Evolutionary conservation across 257 asterid species (phyloP).

Genomic region (Eustoma russellianum): DNA sequence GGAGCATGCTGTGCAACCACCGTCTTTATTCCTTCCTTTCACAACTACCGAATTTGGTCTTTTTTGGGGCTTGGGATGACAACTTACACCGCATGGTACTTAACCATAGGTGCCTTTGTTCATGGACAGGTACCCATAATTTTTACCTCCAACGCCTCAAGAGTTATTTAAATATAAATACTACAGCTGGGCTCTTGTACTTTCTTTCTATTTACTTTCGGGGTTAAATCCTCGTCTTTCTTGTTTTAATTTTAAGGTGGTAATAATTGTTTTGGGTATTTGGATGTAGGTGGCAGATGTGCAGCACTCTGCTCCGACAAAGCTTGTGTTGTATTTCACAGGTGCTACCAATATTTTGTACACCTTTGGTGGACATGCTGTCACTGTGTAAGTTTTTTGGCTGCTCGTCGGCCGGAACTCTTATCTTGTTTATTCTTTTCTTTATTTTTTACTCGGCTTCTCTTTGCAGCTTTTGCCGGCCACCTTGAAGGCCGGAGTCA

Average conservation of each 20-base stretch:
- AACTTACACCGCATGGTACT: conserved; percentile 93
- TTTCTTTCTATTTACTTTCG: not conserved
- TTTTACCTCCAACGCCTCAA: conserved; percentile 1
- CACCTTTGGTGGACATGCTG: conserved; percentile 99
- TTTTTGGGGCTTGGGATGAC: conserved; percentile 97
- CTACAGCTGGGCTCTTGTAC: too few species aligned
- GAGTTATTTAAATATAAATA: too few species aligned
- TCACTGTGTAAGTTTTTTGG: conserved; percentile 66
- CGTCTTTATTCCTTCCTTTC: conserved; percentile 93
- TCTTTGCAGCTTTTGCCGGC: conserved; percentile 80
- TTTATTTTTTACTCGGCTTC: conserved; percentile 37
- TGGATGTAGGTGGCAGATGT: conserved; percentile 52
- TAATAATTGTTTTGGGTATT: conserved; percentile 1
- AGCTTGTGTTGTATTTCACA: conserved; percentile 76
- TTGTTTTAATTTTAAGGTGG: not conserved
- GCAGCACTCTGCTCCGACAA: conserved; percentile 65
- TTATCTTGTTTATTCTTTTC: conserved; percentile 13
- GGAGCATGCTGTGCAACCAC: conserved; percentile 99
- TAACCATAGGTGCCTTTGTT: conserved; percentile 60
- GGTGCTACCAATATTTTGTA: conserved; percentile 94
- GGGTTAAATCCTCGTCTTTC: not conserved
- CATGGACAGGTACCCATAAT: conserved; percentile 70
- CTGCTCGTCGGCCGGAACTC: not conserved
- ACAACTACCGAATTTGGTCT: conserved; percentile 94
- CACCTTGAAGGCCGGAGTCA: conserved; percentile 35